These are phyloP conservation scores for Citrus inodora DNA, from an alignment of 345 rosid genomes.

Conservation along the genomic window DNA sequence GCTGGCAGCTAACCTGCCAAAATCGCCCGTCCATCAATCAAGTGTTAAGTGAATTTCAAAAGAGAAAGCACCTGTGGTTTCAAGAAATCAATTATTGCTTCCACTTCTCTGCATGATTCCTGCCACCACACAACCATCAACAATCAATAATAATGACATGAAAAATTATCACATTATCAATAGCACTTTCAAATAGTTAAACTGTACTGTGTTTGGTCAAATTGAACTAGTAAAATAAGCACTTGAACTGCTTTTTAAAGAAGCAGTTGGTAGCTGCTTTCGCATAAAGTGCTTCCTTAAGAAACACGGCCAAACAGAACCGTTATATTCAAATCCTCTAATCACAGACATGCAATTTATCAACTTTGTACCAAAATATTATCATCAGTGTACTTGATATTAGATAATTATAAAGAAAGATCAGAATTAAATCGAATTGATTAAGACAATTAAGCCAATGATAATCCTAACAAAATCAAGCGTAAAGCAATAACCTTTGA, in stretches of 20 bases:
- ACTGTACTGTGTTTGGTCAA: background rate
- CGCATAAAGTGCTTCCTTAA: background rate
- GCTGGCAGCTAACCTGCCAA: conserved; percentile 25
- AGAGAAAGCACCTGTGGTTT: conserved; percentile 80
- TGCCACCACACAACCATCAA: conserved; percentile 30
- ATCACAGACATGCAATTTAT: background rate
- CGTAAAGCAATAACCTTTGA: conserved; percentile 53
- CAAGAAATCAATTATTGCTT: conserved; percentile 67
- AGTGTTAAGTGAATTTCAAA: conserved; percentile 19
- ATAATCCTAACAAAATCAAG: background rate
- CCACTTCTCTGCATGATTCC: conserved; percentile 89
- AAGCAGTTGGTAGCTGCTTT: background rate
- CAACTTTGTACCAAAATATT: background rate
- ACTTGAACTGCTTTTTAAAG: background rate
- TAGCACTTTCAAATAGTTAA: background rate
- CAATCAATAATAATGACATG: background rate
- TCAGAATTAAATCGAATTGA: background rate
- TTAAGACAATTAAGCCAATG: background rate
- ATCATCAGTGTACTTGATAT: background rate
- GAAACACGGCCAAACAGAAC: background rate
- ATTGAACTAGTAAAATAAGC: background rate
- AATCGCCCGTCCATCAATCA: conserved; percentile 24
- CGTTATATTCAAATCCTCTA: background rate
- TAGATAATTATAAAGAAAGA: background rate
- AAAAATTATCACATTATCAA: background rate